Conservation (phyloP, 352 stramenopile genomes). For the Globisporangium camurandrum region DNA sequence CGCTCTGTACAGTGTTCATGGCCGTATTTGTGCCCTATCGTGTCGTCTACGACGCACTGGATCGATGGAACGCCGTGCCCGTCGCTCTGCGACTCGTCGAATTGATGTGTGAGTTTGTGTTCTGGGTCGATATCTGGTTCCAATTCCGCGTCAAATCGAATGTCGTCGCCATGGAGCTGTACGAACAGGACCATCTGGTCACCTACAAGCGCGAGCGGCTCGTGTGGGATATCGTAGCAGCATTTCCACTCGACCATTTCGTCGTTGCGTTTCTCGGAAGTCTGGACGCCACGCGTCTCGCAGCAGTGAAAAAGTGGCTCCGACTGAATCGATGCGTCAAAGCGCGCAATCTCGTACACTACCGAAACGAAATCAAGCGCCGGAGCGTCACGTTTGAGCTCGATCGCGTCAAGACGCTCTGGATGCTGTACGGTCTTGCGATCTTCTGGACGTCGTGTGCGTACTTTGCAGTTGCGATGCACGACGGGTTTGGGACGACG, state of each 20-base stretch:
- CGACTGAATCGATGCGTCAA: slow-evolving; percentile 53
- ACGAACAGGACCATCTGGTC: slow-evolving; percentile 47
- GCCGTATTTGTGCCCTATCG: slow-evolving; percentile 43
- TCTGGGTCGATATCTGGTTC: slow-evolving; percentile 52
- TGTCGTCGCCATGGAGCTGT: slow-evolving; percentile 46
- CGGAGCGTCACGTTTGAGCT: slow-evolving; percentile 49
- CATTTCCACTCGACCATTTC: slow-evolving; percentile 47
- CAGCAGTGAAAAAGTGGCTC: slow-evolving; percentile 20
- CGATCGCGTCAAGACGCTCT: slow-evolving; percentile 44
- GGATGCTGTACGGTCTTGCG: slow-evolving; percentile 42
- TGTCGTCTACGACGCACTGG: slow-evolving; percentile 43
- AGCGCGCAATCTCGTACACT: slow-evolving; percentile 42
- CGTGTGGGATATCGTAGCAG: slow-evolving; percentile 27
- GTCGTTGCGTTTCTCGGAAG: slow-evolving; percentile 17
- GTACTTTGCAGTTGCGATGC: slow-evolving; percentile 54
- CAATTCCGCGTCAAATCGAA: slow-evolving; percentile 47
- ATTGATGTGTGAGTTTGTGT: slow-evolving; percentile 33
- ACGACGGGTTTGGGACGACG: slow-evolving; percentile 35
- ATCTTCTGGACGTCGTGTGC: slow-evolving; percentile 64
- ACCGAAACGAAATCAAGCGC: slow-evolving; percentile 55
- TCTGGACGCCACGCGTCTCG: not conserved
- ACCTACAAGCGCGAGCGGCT: slow-evolving; percentile 49
- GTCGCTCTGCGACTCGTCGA: slow-evolving; percentile 26
- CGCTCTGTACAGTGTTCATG: slow-evolving; percentile 38
- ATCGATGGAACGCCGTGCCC: slow-evolving; percentile 32